Base-by-base conservation (phyloP, 2,329 filamentous ascomycete species). In the Pyricularia sp. region DNA sequence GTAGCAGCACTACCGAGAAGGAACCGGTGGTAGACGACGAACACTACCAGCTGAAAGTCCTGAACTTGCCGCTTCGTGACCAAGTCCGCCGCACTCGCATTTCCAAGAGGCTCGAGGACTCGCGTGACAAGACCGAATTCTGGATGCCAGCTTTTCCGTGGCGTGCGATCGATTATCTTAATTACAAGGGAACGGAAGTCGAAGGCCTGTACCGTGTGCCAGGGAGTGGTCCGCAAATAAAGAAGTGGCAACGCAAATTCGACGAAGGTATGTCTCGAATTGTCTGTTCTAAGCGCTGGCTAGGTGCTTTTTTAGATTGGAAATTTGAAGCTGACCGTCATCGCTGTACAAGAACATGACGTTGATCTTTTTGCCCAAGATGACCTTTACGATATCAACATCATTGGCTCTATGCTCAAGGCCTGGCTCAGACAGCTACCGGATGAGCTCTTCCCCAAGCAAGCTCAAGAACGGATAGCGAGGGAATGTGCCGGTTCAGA, bases 91-190 rank as follows among this genome's bases (percentile, higher is more conserved):
- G 89, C 72, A 97, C 94, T 0, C 87, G 94, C 71, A 97, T 98
- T 76, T 96, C 93, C 9, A 96, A 94, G 79, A 88, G 91, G 33
- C 82, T 98, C 63, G 92, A 96, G 75, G 88, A 92, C 70, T 97
- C 94, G 11, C 88, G 90, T 71, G 94, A 98, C 76, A 97, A 97
- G 83, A 98, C 94, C 0, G 94, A 97, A 76, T 98, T 96, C 76
- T 98, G 94, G 94, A 97, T 98, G 94, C 94, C 94, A 14, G 92
- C 93, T 7, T 90, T 98, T 70, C 94, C 94, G 0, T 97, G 94
- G 91, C 86, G 94, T 71, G 96, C 93, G 70, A 97, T 98, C 72
- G 94, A 98, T 80, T 97, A 97, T 77, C 83, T 98, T 68, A 97
- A 97, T 78, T 95, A 94, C 79, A 96, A 95, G 76, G 93, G 93